These are phyloP conservation scores for Yarrowia deformans DNA, from an alignment of 805 yeast genomes.

Conservation along the genomic window DNA sequence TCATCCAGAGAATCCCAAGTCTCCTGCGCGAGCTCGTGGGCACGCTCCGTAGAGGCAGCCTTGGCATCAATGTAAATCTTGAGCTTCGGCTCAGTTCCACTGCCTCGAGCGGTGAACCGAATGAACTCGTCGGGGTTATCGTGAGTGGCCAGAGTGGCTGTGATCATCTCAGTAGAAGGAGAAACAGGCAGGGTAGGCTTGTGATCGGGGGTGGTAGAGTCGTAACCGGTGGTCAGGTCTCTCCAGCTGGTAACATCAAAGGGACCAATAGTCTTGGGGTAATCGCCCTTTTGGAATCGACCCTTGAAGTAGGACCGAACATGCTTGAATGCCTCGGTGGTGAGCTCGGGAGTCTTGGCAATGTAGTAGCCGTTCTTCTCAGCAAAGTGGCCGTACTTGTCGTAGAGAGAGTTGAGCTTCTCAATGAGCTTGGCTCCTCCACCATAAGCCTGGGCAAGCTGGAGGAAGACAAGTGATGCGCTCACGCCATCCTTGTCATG, in stretches of 20 bases:
- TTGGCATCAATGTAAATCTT: conserved; percentile 89
- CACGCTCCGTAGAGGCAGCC: conserved; percentile 57
- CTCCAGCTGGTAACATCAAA: conserved; percentile 72
- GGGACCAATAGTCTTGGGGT: conserved; percentile 62
- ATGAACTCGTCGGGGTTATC: conserved; percentile 53
- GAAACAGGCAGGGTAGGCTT: conserved; percentile 75
- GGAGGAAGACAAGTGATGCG: conserved; percentile 78
- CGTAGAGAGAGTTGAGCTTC: conserved; percentile 64
- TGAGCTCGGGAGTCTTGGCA: conserved; percentile 61
- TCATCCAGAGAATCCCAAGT: conserved; percentile 75
- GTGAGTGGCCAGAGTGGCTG: conserved; percentile 57
- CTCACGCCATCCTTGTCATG: conserved; percentile 94
- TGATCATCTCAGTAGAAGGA: conserved; percentile 83
- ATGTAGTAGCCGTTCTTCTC: conserved; percentile 88
- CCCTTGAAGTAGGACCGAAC: conserved; percentile 53
- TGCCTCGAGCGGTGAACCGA: conserved; percentile 86
- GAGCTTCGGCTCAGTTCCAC: conserved; percentile 96
- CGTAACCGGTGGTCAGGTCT: conserved; percentile 84
- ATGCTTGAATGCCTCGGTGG: conserved; percentile 61
- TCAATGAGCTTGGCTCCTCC: conserved; percentile 55
- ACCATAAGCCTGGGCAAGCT: conserved; percentile 56
- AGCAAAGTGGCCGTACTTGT: conserved; percentile 78
- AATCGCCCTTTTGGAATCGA: conserved; percentile 43
- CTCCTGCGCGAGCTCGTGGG: conserved; percentile 60
- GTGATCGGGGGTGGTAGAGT: conserved; percentile 66